Evolutionary conservation across 768 basidiomycete genomes (phyloP), one percentile per base, ranked within the genome.

Genomic region (Amanita jacksonii): DNA sequence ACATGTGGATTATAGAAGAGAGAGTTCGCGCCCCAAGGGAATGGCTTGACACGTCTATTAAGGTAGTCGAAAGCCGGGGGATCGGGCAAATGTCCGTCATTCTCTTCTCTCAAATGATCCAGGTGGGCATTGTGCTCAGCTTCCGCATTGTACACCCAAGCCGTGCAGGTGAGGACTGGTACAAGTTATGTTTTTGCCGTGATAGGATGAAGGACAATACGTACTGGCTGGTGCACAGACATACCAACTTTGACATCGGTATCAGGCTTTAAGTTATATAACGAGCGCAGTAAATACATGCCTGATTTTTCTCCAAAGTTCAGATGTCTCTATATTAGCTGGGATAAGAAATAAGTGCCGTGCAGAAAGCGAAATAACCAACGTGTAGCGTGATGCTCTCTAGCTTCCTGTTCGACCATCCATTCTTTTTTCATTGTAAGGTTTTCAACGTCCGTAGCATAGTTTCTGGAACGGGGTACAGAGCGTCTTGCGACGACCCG

Each of bases 301-400:
- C 86, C 84, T 85, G 61, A 91, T 85, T 68, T 81, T 88, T 57
- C 85, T 79, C 88, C 88, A 91, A 51, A 91, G 76, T 44, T 81
- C 71, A 40, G 82, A 66, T 22, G 86, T 83, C 47, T 79, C 88
- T 91, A 54, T 28, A 49, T 54, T 49, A 51, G 52, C 48, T 51
- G 31, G 36, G 48, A 38, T 42, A 50, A 35, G 5, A 25, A 27
- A 9, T 24, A 28, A 19, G 38, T 30, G 24, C 19, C n/a, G 45
- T 22, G 37, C 34, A 31, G 18, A 4, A 30, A 33, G 42, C 27
- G 32, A 41, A 5, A 22, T 24, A 51, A 58, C 51, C 49, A 86
- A 85, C 72, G 56, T 64, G 64, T 47, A 28, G 85, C 85, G 54
- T 87, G 85, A 54, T 78, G 74, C 45, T 67, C 62, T 42, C 82